Base-by-base conservation (phyloP, 257 asterid genomes). In the Hygrophila difformis region DNA sequence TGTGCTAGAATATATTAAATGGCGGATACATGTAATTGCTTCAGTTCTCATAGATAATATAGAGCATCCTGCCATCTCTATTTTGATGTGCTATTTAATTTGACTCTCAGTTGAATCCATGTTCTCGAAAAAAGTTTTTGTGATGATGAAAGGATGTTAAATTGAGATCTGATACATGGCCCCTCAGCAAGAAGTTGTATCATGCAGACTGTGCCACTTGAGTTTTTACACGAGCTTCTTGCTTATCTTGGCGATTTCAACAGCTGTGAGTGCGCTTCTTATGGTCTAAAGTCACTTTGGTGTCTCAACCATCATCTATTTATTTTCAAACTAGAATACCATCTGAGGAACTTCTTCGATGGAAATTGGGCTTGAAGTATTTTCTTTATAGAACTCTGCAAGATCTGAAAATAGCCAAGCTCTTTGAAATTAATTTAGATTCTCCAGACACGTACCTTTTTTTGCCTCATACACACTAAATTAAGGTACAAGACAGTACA, bases 301-400 rank as follows among this genome's bases (percentile, higher is more conserved):
- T 93, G 39, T 85, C 98, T 57, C 71, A 61, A 14, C 93, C 82
- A 7, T 66, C 89, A 60, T 71, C 78, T 53, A 58, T 60, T 63
- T 75, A 60, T 65, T 69, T 64, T 70, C 82, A 88, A 61, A 58
- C 75, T 50, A 82, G 68, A 63, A 68, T 70, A 56, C 94, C 96
- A 49, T 70, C 92, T 2, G 94, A 85, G 65, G 93, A 79, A 49
- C 93, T 89, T 64, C 68, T 89, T 52, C 78, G 96, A 58, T 89
- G 98, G 96, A 81, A 89, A 78, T 63, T 89, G 77, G 93, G 96
- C 50, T 60, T 89, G 47, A 96, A 89, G 64, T 89, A 89, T 68
- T 89, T n/a, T 60, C 96, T 96, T 47, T 89, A 89, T 60, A 96
- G 85, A 69, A 82, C 98, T 44, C 68, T 89, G 57, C 98, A 89